phyloP scores from a whole-genome alignment of 2,329 filamentous ascomycete species.

The Aureobasidium sp. region DNA sequence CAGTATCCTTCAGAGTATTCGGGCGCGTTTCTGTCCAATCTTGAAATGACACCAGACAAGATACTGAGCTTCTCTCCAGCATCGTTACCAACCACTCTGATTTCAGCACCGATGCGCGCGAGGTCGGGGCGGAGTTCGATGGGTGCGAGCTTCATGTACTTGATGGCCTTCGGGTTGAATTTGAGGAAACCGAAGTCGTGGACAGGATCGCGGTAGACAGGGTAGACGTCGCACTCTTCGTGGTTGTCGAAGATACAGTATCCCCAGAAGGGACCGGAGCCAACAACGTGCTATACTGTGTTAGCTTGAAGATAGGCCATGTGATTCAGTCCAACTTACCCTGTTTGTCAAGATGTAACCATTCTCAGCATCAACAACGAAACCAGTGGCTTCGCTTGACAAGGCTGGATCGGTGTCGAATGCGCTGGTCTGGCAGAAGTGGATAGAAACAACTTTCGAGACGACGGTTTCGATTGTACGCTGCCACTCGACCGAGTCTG shows the following conservation, averaged over 20 bases:
- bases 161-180: conserved; percentile 92
- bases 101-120: conserved; percentile 83
- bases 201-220: conserved; percentile 94
- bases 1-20: conserved; percentile 98
- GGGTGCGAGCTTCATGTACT: conserved; percentile 86
- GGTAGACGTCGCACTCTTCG: conserved; percentile 89
- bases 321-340: conserved; percentile 17
- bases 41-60: conserved; percentile 91
- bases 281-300: conserved; percentile 65
- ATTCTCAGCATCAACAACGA: conserved; percentile 89
- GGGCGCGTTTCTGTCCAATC: conserved; percentile 90
- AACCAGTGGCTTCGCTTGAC: conserved; percentile 92
- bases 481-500: conserved; percentile 82
- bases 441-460: conserved; percentile 93
- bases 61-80: conserved; percentile 98
- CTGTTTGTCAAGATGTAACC: conserved; percentile 56
- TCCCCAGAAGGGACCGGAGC: conserved; percentile 92
- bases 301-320: not conserved
- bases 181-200: conserved; percentile 97
- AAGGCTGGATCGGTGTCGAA: conserved; percentile 96
- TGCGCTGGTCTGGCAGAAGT: conserved; percentile 95
- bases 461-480: conserved; percentile 91
- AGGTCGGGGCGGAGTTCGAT: conserved; percentile 76
- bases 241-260: conserved; percentile 99
- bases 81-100: conserved; percentile 96